Conservation (phyloP, 2,329 filamentous ascomycete genomes). For the Pseudopyrenochaeta lycopersici region DNA sequence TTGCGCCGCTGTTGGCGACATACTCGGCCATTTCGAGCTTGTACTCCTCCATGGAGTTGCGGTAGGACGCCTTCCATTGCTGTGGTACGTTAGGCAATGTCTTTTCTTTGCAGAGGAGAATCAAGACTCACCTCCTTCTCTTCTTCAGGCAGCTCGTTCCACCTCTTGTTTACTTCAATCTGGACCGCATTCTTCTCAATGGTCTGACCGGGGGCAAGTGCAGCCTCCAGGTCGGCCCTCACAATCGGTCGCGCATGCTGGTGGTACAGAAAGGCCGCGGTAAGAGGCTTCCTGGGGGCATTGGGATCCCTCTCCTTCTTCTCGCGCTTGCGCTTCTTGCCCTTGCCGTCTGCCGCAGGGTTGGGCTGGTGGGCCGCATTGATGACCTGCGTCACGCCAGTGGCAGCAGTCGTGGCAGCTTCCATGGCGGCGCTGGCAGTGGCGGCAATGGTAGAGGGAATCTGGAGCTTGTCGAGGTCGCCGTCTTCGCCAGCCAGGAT, state of each 20-base stretch:
- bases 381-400: slow-evolving; percentile 29
- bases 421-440: slow-evolving; percentile 41
- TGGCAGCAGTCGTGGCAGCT: slow-evolving; percentile 32
- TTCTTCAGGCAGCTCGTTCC: slow-evolving; percentile 76
- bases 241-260: slow-evolving; percentile 86
- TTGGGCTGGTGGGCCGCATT: slow-evolving; percentile 16
- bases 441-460: slow-evolving; percentile 53
- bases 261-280: slow-evolving; percentile 95
- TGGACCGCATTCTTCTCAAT: slow-evolving; percentile 87
- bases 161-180: slow-evolving; percentile 85
- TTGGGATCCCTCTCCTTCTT: slow-evolving; percentile 81
- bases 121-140: slow-evolving; percentile 71
- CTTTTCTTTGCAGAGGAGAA: neutral
- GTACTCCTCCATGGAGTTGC: slow-evolving; percentile 61
- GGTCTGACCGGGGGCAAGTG: slow-evolving; percentile 68
- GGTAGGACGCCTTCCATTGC: slow-evolving; percentile 61
- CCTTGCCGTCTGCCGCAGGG: slow-evolving; percentile 31
- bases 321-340: slow-evolving; percentile 82
- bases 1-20: slow-evolving; percentile 56
- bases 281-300: slow-evolving; percentile 91
- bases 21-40: slow-evolving; percentile 65
- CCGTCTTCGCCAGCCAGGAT: slow-evolving; percentile 64
- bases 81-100: slow-evolving; percentile 13
- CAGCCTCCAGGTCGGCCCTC: slow-evolving; percentile 66
- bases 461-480: slow-evolving; percentile 52